These are phyloP conservation scores for Emergomyces orientalis DNA, from an alignment of 2,329 filamentous ascomycete genomes.

Conservation along the genomic window DNA sequence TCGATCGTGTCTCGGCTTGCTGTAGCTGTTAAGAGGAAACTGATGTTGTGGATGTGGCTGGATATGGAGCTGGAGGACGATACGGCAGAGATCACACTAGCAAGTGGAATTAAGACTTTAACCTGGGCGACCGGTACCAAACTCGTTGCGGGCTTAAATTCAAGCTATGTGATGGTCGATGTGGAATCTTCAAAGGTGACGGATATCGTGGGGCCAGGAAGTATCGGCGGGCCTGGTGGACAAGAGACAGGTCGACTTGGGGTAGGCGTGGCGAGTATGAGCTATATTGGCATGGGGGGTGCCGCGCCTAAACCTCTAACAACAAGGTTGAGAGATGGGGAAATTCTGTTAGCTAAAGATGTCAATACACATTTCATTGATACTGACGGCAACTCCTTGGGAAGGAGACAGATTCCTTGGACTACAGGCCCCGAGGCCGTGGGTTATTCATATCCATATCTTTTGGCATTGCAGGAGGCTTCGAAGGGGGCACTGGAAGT, in stretches of 20 bases:
- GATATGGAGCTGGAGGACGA: constrained; percentile 74
- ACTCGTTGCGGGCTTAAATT: constrained; percentile 81
- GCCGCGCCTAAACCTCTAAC: constrained; percentile 87
- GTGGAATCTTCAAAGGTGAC: constrained; percentile 62
- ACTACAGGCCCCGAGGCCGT: constrained; percentile 76
- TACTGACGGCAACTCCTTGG: constrained; percentile 67
- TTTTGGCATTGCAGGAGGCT: constrained; percentile 74
- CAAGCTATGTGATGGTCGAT: constrained; percentile 83
- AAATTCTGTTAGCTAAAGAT: constrained; percentile 92
- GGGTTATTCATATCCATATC: constrained; percentile 94
- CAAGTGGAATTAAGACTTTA: constrained; percentile 76
- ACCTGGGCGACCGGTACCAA: constrained; percentile 86
- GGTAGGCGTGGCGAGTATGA: constrained; percentile 78
- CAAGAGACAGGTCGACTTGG: constrained; percentile 67
- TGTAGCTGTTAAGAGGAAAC: constrained; percentile 82
- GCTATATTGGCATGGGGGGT: constrained; percentile 88
- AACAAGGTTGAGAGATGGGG: constrained; percentile 67
- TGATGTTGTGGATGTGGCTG: constrained; percentile 91
- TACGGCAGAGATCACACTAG: constrained; percentile 64
- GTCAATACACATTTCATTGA: constrained; percentile 92
- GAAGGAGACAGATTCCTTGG: constrained; percentile 89
- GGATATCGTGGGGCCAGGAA: constrained; percentile 70
- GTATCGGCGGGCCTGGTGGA: constrained; percentile 55
- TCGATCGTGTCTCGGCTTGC: constrained; percentile 87
- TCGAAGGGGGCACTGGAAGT: constrained; percentile 81